Percentiles rank a stretch among this genome's conserved stretches.
These are phyloP conservation scores for Skeletonema marinoi DNA, from an alignment of 108 stramenopile genomes.

Conservation along the genomic window DNA sequence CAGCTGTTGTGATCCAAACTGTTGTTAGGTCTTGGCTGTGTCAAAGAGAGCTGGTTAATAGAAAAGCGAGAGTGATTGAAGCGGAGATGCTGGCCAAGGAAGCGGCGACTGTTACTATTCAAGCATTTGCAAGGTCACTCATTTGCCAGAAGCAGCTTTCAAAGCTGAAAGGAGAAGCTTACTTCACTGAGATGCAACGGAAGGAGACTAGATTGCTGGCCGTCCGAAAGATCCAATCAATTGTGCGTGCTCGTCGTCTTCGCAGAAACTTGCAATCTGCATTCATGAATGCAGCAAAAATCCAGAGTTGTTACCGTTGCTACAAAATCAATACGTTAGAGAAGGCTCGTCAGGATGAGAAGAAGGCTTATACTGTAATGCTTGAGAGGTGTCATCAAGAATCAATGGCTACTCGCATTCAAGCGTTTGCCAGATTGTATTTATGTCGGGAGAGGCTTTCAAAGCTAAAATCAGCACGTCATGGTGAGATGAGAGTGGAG, in stretches of 20 bases:
- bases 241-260: not conserved
- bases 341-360: conserved; percentile 1
- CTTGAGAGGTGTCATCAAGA: not conserved
- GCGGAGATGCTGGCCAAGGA: not conserved
- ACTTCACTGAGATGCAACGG: not conserved
- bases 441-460: too few relatives aligned
- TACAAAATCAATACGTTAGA: not conserved
- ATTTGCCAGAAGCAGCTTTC: not conserved
- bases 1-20: conserved; percentile 1
- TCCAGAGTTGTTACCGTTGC: not conserved
- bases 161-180: not conserved
- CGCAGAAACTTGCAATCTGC: not conserved
- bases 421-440: conserved; percentile 3
- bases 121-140: not conserved
- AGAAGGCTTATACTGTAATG: not conserved
- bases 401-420: not conserved
- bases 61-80: not conserved
- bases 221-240: not conserved
- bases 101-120: not conserved
- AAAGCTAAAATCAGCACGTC: too few relatives aligned
- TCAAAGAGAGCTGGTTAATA: not conserved
- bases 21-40: not conserved
- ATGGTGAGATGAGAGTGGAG: too few relatives aligned
- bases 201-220: not conserved
- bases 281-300: not conserved